Evolutionary conservation across 2,329 filamentous ascomycete species (phyloP), one percentile per base, ranked within the genome.

Genomic region (Cordyceps javanica): DNA sequence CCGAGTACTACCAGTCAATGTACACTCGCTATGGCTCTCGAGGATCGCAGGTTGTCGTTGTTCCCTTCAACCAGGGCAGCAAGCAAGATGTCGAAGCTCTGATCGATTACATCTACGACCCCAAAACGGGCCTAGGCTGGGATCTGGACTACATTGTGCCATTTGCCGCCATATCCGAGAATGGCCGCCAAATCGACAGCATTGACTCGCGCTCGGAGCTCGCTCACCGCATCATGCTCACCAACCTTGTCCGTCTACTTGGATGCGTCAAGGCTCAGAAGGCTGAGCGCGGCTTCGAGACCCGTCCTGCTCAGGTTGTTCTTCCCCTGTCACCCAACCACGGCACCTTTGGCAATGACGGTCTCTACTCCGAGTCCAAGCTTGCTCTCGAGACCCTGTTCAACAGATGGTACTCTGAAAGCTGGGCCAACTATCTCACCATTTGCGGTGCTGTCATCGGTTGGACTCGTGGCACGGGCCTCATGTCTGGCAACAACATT

Each of bases 1-100:
- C 94, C 6, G 94, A 99, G 77, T 99, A 97, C 78, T 99, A 99
- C 77, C 94, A 99, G 75, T 87, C 91, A 58, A 97, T 99, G 89
- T 99, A 99, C 74, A 89, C 92, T 62, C 89, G 92, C 60, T 96
- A 89, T 68, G 94, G 94, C 68, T 90, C 91, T 60, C 89, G 91
- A 63, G 94, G 94, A 63, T 97, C 94, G 59, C 92, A 97, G 76
- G 87, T 99, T 57, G 91, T 99, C 41, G 94, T 99, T 57, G 95
- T 97, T 57, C 94, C 95, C 51, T 99, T 99, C 84, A 99, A 99
- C 75, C 92, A 97, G 73, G 94, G 93, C 62, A 97, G 93, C 79
- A 95, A 97, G 77, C 93, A 97, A 73, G 94, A 99, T 70, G 90
- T 97, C 36, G 91, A 97, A 72, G 91, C 91, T 48, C 82, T 99